A percentile compares a stretch with the other conserved stretches of the same genome.
These are phyloP conservation scores for Yamadazyma blattariae DNA, from an alignment of 1,139 yeast species.

Conservation along the genomic window DNA sequence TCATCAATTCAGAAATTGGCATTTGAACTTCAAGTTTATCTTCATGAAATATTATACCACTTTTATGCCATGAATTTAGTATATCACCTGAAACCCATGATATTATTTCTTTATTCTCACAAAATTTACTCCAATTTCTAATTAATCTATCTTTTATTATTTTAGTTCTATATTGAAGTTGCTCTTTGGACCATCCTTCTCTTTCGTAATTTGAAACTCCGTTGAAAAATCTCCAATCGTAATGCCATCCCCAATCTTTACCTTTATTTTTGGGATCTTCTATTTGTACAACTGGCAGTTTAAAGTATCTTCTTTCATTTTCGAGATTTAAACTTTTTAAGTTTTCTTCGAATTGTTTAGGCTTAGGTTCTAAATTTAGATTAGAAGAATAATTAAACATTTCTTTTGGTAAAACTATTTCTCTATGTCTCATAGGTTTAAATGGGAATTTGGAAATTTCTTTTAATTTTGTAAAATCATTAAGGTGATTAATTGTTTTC, in stretches of 20 bases:
- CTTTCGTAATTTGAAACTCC: slow-evolving; percentile 38
- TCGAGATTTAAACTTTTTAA: too few species aligned
- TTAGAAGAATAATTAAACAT: slow-evolving; percentile 21
- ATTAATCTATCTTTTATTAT: slow-evolving; percentile 26
- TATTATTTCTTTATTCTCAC: slow-evolving; percentile 25
- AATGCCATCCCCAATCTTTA: slow-evolving; percentile 43
- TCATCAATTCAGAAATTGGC: slow-evolving; percentile 30
- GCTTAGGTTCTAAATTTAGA: slow-evolving; percentile 22
- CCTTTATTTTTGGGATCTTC: too few species aligned
- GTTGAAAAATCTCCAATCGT: slow-evolving; percentile 45
- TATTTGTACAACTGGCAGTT: slow-evolving; percentile 28
- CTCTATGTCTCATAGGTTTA: slow-evolving; percentile 15
- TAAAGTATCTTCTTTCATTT: slow-evolving; percentile 31
- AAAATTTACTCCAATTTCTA: slow-evolving; percentile 30
- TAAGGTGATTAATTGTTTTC: too few species aligned
- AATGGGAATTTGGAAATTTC: too few species aligned
- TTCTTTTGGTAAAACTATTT: slow-evolving; percentile 11
- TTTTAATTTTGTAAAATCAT: too few species aligned
- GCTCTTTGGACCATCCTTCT: too few species aligned
- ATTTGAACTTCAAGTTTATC: slow-evolving; percentile 37
- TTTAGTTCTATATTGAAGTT: too few species aligned
- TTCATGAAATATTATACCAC: slow-evolving; percentile 37
- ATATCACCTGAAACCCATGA: slow-evolving; percentile 46
- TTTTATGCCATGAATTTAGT: slow-evolving; percentile 42
- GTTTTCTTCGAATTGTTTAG: too few species aligned